Conservation (phyloP, 495 filamentous ascomycete species). For the Aspergillus affinis region DNA sequence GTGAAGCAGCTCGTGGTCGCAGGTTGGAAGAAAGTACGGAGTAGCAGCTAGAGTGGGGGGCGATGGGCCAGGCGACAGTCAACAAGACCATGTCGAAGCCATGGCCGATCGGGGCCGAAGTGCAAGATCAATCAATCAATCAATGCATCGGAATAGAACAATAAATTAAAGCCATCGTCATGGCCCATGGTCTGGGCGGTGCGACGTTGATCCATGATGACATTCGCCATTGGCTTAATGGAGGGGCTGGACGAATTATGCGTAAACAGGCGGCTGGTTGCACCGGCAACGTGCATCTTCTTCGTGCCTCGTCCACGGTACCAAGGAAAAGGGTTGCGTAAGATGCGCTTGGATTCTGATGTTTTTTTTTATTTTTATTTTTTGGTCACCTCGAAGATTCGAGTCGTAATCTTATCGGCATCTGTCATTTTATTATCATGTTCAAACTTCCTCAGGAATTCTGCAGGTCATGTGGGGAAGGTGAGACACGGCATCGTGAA, state of each 20-base stretch:
- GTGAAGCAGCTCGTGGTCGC: too few species aligned
- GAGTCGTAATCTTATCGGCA: too few species aligned
- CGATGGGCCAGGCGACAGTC: not conserved
- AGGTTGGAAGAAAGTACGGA: too few species aligned
- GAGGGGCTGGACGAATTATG: not conserved
- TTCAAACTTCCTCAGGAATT: not conserved
- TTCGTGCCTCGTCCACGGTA: not conserved
- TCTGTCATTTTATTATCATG: too few species aligned
- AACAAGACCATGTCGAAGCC: not conserved
- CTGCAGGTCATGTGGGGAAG: constrained; percentile 2
- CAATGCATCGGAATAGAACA: not conserved
- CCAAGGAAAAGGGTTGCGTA: not conserved
- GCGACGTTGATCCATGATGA: not conserved
- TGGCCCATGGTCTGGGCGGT: not conserved
- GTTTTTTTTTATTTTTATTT: too few species aligned
- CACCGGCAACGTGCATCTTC: not conserved
- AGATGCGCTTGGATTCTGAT: too few species aligned
- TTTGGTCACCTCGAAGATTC: too few species aligned
- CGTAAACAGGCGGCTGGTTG: not conserved
- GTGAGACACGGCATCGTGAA: constrained; percentile 5
- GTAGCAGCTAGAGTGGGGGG: too few species aligned
- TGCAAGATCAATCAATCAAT: not conserved
- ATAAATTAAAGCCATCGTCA: not conserved
- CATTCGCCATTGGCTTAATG: not conserved
- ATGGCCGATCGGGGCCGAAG: not conserved